Conservation (phyloP, 1,284 basidiomycete genomes). For the Ustilago hordei region DNA sequence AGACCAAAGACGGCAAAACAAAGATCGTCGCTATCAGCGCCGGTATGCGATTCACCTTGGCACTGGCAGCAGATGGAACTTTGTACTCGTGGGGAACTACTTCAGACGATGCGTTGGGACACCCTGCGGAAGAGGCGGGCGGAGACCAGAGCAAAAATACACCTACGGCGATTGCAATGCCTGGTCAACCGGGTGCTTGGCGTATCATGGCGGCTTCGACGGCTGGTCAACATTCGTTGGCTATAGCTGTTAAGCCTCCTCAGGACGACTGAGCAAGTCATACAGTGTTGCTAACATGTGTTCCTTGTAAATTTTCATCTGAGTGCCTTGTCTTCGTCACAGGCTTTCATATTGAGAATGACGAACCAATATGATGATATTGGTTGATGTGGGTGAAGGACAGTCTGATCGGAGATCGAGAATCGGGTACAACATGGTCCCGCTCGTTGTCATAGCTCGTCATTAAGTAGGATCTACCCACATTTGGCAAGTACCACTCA, state of each 20-base stretch:
- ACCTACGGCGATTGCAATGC: slow-evolving; percentile 77
- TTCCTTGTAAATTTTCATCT: background rate
- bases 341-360: background rate
- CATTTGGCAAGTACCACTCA: too few relatives aligned
- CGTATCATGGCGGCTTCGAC: slow-evolving; percentile 70
- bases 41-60: slow-evolving; percentile 85
- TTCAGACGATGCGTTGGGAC: slow-evolving; percentile 73
- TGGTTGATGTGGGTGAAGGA: background rate
- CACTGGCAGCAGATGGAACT: slow-evolving; percentile 80
- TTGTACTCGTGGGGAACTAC: slow-evolving; percentile 89
- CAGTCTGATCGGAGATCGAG: too few relatives aligned
- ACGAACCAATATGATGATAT: too few relatives aligned
- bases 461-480: too few relatives aligned
- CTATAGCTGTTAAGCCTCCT: slow-evolving; percentile 67
- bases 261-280: slow-evolving; percentile 40
- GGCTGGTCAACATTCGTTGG: slow-evolving; percentile 72
- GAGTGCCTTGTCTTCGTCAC: background rate
- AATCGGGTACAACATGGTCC: too few relatives aligned
- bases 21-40: slow-evolving; percentile 80
- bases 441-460: too few relatives aligned
- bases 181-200: slow-evolving; percentile 70
- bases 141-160: slow-evolving; percentile 73
- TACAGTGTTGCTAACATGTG: background rate
- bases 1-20: slow-evolving; percentile 72
- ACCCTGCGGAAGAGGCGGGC: slow-evolving; percentile 60